Evolutionary conservation across 169 alveolate species (phyloP).

Genomic region (Plasmodium sp.): DNA sequence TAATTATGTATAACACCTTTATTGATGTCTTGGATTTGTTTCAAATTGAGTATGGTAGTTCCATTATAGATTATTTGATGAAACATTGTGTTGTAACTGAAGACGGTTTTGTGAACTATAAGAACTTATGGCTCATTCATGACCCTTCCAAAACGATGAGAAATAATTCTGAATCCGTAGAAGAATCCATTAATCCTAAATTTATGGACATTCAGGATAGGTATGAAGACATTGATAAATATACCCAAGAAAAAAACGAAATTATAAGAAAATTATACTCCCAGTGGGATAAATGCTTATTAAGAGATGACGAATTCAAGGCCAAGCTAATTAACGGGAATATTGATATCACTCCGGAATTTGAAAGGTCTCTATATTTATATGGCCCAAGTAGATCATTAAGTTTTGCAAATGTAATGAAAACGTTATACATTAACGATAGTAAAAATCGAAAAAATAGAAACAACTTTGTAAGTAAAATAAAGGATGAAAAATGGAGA

Average conservation of each 20-base stretch:
- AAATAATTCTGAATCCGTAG: conserved; percentile 55
- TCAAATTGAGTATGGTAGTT: conserved; percentile 56
- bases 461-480: conserved; percentile 54
- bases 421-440: conserved; percentile 48
- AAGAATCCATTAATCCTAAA: conserved; percentile 44
- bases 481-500: conserved; percentile 47
- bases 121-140: conserved; percentile 53
- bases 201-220: conserved; percentile 57
- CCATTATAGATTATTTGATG: conserved; percentile 57
- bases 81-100: conserved; percentile 58
- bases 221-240: conserved; percentile 67
- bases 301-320: conserved; percentile 67
- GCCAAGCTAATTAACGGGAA: conserved; percentile 37
- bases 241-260: conserved; percentile 53
- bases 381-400: conserved; percentile 73
- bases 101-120: conserved; percentile 69
- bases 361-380: conserved; percentile 56
- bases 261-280: conserved; percentile 66
- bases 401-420: conserved; percentile 74
- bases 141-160: conserved; percentile 42
- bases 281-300: conserved; percentile 71
- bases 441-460: conserved; percentile 56
- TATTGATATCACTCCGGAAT: conserved; percentile 69
- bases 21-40: conserved; percentile 57
- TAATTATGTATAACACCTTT: conserved; percentile 42